phyloP scores from a whole-genome alignment of 2,329 filamentous ascomycete genomes.

The Neofusicoccum parvum region DNA sequence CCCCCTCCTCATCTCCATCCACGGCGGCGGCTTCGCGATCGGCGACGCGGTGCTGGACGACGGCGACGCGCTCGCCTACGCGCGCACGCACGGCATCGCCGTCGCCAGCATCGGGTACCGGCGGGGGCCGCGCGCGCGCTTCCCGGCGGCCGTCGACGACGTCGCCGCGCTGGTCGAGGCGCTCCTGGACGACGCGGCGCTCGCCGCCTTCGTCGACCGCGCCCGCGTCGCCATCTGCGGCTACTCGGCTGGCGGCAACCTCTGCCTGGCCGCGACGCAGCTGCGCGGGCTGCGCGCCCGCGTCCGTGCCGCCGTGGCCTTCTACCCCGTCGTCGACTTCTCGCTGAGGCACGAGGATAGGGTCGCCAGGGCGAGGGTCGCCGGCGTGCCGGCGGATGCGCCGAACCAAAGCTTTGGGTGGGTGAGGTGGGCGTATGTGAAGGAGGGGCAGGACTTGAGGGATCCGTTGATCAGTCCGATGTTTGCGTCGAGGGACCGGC shows the following conservation, averaged over 20 bases:
- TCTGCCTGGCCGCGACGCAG: slow-evolving; percentile 48
- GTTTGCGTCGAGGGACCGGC: slow-evolving; percentile 34
- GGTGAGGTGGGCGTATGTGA: slow-evolving; percentile 14
- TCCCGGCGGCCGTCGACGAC: slow-evolving; percentile 51
- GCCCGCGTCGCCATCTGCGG: slow-evolving; percentile 48
- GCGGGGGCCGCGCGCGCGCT: slow-evolving; percentile 49
- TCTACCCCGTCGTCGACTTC: slow-evolving; percentile 44
- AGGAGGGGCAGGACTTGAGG: slow-evolving; percentile 41
- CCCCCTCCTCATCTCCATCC: slow-evolving; percentile 53
- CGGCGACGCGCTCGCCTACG: slow-evolving; percentile 49
- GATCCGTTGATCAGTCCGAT: slow-evolving; percentile 49
- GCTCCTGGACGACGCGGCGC: slow-evolving; percentile 45
- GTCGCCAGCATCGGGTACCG: slow-evolving; percentile 55
- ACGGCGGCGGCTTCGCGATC: slow-evolving; percentile 56
- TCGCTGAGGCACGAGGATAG: slow-evolving; percentile 9
- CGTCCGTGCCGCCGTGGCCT: slow-evolving; percentile 43
- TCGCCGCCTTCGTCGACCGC: slow-evolving; percentile 48
- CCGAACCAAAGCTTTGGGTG: slow-evolving; percentile 13
- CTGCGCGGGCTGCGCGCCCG: slow-evolving; percentile 38
- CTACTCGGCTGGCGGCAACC: slow-evolving; percentile 57
- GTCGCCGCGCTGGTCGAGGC: slow-evolving; percentile 47
- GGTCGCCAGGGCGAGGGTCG: slow-evolving; percentile 9
- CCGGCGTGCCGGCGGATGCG: slow-evolving; percentile 9
- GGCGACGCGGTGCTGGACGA: slow-evolving; percentile 50
- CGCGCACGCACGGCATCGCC: slow-evolving; percentile 44